Evolutionary conservation across 169 alveolate genomes (phyloP).

Genomic region (Toxoplasma gondii): DNA sequence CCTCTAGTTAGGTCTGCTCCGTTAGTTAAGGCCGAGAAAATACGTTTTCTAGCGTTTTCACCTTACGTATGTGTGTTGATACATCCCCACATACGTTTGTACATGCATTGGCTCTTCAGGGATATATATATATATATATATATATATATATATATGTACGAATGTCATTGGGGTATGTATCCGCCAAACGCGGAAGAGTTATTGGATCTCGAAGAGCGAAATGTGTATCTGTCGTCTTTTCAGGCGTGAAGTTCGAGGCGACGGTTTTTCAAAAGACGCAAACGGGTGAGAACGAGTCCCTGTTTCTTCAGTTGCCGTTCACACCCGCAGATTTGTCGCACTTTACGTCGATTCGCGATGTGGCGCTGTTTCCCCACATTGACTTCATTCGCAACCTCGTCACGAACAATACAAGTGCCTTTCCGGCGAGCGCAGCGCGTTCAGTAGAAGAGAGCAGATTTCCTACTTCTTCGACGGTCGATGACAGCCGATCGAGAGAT

Average conservation of each 20-base stretch:
- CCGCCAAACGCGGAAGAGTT: too few relatives aligned
- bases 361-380: slow-evolving; percentile 61
- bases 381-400: slow-evolving; percentile 8
- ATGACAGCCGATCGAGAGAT: neutral
- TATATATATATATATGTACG: too few relatives aligned
- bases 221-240: neutral
- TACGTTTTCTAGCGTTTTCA: too few relatives aligned
- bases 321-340: slow-evolving; percentile 59
- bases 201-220: too few relatives aligned
- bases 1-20: too few relatives aligned
- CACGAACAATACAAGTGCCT: neutral
- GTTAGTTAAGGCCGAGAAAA: too few relatives aligned
- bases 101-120: too few relatives aligned
- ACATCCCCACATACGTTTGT: too few relatives aligned
- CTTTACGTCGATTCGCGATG: slow-evolving; percentile 44
- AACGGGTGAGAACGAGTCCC: neutral
- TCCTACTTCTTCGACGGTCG: too few relatives aligned
- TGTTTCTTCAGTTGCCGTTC: slow-evolving; percentile 58
- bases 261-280: slow-evolving; percentile 5
- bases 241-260: slow-evolving; percentile 20
- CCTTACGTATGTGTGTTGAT: too few relatives aligned
- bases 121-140: too few relatives aligned
- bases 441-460: neutral
- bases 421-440: neutral
- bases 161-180: too few relatives aligned